phyloP scores from a whole-genome alignment of 2,329 filamentous ascomycete species.

The Lecanicillium sp. region DNA sequence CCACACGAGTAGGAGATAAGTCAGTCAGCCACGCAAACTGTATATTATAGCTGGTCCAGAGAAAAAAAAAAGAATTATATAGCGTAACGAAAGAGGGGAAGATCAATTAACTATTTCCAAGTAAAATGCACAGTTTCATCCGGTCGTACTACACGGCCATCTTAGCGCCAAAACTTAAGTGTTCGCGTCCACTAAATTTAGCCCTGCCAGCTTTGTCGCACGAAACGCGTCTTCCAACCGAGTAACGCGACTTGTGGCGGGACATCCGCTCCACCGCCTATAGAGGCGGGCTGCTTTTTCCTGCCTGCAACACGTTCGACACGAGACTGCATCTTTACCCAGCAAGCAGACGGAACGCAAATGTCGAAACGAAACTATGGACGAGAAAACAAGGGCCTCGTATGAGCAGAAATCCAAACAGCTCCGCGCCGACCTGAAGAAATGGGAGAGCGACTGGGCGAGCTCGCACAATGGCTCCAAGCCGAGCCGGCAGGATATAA shows the following conservation, averaged over 20 bases:
- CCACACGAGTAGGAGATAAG: no score
- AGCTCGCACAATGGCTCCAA: slow-evolving; percentile 58
- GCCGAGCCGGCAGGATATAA: slow-evolving; percentile 69
- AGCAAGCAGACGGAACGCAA: not conserved
- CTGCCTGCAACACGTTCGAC: not conserved
- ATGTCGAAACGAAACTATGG: slow-evolving; percentile 32
- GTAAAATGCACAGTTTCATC: no score
- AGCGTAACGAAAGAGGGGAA: not conserved
- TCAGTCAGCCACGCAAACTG: no score
- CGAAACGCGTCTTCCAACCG: slow-evolving; percentile 4
- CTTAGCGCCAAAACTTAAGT: no score
- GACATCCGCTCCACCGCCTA: not conserved
- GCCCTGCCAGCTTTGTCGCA: not conserved
- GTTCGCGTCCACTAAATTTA: slow-evolving; percentile 13
- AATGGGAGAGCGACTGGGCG: slow-evolving; percentile 66
- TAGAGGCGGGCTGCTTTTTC: no score
- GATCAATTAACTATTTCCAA: no score
- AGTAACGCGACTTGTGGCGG: not conserved
- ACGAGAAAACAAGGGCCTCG: slow-evolving; percentile 35
- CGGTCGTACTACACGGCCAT: no score
- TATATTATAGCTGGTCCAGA: not conserved
- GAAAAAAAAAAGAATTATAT: not conserved
- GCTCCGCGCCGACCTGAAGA: slow-evolving; percentile 65
- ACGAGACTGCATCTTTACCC: not conserved
- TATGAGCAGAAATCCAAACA: slow-evolving; percentile 46